Base-by-base conservation (phyloP, 1,139 yeast genomes). In the Scheffersomyces quercinus region DNA sequence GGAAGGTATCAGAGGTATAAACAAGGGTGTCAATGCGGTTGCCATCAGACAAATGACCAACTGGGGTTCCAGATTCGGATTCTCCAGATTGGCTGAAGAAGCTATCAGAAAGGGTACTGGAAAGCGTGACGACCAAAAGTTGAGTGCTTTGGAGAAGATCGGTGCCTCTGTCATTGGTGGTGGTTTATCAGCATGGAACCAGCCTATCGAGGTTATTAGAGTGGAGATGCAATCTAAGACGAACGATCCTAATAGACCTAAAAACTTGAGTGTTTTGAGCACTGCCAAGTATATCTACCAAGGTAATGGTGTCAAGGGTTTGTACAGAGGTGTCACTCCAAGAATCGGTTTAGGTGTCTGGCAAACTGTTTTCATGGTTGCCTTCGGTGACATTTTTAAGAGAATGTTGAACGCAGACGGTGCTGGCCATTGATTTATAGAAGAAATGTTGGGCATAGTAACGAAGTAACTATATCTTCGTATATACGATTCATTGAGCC, bases 321-420 rank as follows among this genome's bases (percentile, higher is more conserved):
- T 93, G 53, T 93, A 91, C 67, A 81, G 97, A 67, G 99, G 99
- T 62, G 97, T 91, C 38, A 82, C 98, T 10, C 99, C 99, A 54
- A 86, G 99, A 77, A 82, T 93, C 54, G 97, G 96, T 44, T 79
- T 93, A 56, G 96, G 98, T 53, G 87, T 93, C 50, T 93, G 98
- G 97, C 99, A 93, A 75, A 93, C 99, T 2, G 89, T 93, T 38
- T 93, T 95, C 68, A 93, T 93, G 98, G 98, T 93, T 48, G 97
- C 97, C n/a, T 83, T 93, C 54, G 99, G 98, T 62, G 99, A 93
- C 64, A 88, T 90, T 67, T 68, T 73, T 58, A 73, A 72, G 59
- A 69, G 62, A 53, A 54, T 70, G 63, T 67, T 74, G 56, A 73
- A 73, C 46, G 67, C 77, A 34, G 75, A 74, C 36, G 73, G 75